A percentile compares a stretch with the other conserved stretches of the same genome.
phyloP scores from a whole-genome alignment of 2,329 filamentous ascomycete genomes.

The Xylariaceae sp. region DNA sequence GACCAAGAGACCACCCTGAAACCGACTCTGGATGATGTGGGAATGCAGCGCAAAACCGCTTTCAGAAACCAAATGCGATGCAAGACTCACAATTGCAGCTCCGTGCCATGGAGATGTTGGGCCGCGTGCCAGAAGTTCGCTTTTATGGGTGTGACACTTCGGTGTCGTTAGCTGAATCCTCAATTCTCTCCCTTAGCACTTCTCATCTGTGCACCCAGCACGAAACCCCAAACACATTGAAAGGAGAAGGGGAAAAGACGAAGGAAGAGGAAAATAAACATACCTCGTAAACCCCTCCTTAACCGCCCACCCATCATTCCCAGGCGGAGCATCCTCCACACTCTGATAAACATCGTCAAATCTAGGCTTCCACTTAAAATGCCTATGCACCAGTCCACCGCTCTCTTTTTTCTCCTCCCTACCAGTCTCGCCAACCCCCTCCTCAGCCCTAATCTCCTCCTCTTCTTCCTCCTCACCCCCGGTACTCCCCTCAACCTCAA shows the following conservation, averaged over 20 bases:
- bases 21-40: too few species aligned
- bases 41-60: slow-evolving; percentile 9
- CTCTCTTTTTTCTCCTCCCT: slow-evolving; percentile 29
- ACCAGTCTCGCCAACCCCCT: slow-evolving; percentile 19
- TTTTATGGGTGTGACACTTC: slow-evolving; percentile 82
- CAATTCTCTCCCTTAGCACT: not conserved
- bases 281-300: slow-evolving; percentile 84
- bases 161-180: not conserved
- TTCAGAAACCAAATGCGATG: slow-evolving; percentile 20
- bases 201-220: too few species aligned
- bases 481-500: slow-evolving; percentile 68
- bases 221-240: too few species aligned
- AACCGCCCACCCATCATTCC: slow-evolving; percentile 92
- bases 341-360: slow-evolving; percentile 85
- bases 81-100: slow-evolving; percentile 78
- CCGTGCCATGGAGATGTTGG: slow-evolving; percentile 60
- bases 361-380: slow-evolving; percentile 91
- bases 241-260: too few species aligned
- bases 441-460: slow-evolving; percentile 41
- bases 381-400: slow-evolving; percentile 67
- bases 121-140: slow-evolving; percentile 86
- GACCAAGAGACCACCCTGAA: slow-evolving; percentile 4
- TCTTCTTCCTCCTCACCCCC: slow-evolving; percentile 40
- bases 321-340: slow-evolving; percentile 74
- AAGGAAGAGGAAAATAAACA: slow-evolving; percentile 22